Percentiles rank a stretch among this genome's conserved stretches.
phyloP scores from a whole-genome alignment of 495 filamentous ascomycete species.

The Aspergillus biplanus region DNA sequence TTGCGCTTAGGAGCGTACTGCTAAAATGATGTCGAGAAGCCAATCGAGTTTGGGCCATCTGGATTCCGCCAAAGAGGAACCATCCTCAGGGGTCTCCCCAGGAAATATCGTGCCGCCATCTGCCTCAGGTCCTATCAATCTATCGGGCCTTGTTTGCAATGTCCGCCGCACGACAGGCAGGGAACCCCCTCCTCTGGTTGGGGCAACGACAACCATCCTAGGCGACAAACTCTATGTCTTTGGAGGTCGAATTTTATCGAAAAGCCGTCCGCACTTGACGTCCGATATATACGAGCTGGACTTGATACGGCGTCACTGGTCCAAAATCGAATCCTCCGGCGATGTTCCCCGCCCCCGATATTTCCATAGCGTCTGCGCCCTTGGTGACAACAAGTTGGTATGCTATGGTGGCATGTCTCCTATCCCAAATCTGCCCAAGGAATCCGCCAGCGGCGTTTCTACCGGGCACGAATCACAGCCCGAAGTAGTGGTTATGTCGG shows the following conservation, averaged over 20 bases:
- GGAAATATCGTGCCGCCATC: conserved; percentile 35
- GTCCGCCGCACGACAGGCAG: conserved; percentile 88
- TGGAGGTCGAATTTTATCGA: conserved; percentile 84
- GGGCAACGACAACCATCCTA: conserved; percentile 91
- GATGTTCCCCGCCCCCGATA: conserved; percentile 90
- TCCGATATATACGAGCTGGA: conserved; percentile 92
- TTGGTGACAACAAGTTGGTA: conserved; percentile 94
- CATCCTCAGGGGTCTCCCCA: conserved; percentile 36
- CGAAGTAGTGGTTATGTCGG: conserved; percentile 95
- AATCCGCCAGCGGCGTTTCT: conserved; percentile 40
- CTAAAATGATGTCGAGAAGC: conserved; percentile 50
- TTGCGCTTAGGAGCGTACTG: conserved; percentile 10
- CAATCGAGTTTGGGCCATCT: conserved; percentile 49
- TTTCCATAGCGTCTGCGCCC: conserved; percentile 91
- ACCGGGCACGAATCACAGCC: conserved; percentile 69
- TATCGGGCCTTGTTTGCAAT: conserved; percentile 92
- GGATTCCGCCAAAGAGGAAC: conserved; percentile 41
- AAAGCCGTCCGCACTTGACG: conserved; percentile 80
- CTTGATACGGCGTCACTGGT: conserved; percentile 89
- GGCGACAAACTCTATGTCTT: conserved; percentile 97
- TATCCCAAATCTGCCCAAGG: conserved; percentile 53
- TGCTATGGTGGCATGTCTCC: conserved; percentile 99
- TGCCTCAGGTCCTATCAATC: conserved; percentile 58
- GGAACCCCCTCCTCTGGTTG: conserved; percentile 88
- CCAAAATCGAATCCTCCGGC: conserved; percentile 78